These are phyloP conservation scores for Trichosanthes truncata DNA, from an alignment of 306 rosid species.

Conservation along the genomic window DNA sequence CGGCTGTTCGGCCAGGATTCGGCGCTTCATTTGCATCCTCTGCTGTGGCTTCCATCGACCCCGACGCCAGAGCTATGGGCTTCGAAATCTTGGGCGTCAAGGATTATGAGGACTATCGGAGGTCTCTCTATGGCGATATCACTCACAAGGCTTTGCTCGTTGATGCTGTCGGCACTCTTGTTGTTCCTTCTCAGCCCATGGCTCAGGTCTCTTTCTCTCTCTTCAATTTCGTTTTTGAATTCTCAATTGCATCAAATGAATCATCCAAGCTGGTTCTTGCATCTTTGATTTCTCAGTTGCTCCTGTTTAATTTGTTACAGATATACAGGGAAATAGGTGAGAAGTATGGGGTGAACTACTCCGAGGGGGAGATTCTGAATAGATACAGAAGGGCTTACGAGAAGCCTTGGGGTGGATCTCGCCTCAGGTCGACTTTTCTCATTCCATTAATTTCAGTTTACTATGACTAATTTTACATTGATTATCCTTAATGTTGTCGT, in stretches of 20 bases:
- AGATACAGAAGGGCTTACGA: slow-evolving; percentile 85
- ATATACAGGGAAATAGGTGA: slow-evolving; percentile 75
- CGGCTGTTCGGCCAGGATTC: not conserved
- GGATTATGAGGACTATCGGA: slow-evolving; percentile 74
- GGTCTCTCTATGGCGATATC: slow-evolving; percentile 76
- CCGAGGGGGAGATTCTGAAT: slow-evolving; percentile 74
- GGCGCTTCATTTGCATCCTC: slow-evolving; percentile 17
- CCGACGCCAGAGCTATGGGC: slow-evolving; percentile 22
- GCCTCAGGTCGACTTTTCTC: slow-evolving; percentile 53
- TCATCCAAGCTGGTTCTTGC: not conserved
- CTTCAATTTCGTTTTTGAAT: not conserved
- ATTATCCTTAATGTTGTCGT: not conserved
- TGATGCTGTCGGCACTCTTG: slow-evolving; percentile 93
- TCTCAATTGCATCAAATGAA: not conserved
- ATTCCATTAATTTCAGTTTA: not conserved
- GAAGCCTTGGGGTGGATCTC: slow-evolving; percentile 96
- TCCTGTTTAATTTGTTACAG: slow-evolving; percentile 22
- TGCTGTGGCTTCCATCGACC: slow-evolving; percentile 22
- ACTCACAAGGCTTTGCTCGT: slow-evolving; percentile 87
- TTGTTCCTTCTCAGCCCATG: slow-evolving; percentile 95
- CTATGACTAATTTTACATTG: not conserved
- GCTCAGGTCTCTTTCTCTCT: slow-evolving; percentile 49
- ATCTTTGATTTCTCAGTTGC: not conserved
- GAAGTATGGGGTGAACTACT: slow-evolving; percentile 78
- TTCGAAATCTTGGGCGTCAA: slow-evolving; percentile 40